Evolutionary conservation across 345 rosid species (phyloP), one percentile per base, ranked within the genome.

Genomic region (Litchi chinensis): DNA sequence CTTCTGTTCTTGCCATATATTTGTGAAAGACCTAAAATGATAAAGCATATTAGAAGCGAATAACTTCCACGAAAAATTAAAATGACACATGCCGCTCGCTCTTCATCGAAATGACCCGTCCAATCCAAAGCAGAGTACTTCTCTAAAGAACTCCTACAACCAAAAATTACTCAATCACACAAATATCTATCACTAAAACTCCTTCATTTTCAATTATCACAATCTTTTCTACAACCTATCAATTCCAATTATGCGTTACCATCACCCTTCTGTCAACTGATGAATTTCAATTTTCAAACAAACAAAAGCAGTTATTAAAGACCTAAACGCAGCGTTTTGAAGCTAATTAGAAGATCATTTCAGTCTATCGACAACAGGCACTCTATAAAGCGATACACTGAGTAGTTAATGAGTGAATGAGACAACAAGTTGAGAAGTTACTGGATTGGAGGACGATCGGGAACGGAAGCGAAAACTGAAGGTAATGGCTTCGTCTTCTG

Each of bases 21-120:
- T 94, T 90, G 82, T 91, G 99, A 91, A 94, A 94, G 60, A 93
- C 97, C 99, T 96, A 81, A 78, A 85, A 84, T 39, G 79, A 80
- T 21, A 83, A 77, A 37, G 66, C 48, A 83, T 40, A 85, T 83
- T 66, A 79, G 83, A 81, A 81, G 26, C 69, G 54, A 81, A 66
- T 67, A 71, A 52, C 54, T 6, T 37, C 68, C 24, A 80, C 73
- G 39, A 70, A 18, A 54, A 28, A 64, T 22, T n/a, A 59, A 15
- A 46, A 46, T 7, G 78, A 79, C 77, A 96, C 72, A 86, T 94
- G 94, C 74, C 89, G 89, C n/a, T n/a, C n/a, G n/a, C 88, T 94
- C 97, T 78, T 76, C 78, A 57, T 94, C 98, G 81, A 96, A 96
- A 77, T 86, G 93, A 40, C 68, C 80, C 15, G 32, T 59, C 99